Base-by-base conservation (phyloP, 1,139 yeast species). In the Candida smagusa region DNA sequence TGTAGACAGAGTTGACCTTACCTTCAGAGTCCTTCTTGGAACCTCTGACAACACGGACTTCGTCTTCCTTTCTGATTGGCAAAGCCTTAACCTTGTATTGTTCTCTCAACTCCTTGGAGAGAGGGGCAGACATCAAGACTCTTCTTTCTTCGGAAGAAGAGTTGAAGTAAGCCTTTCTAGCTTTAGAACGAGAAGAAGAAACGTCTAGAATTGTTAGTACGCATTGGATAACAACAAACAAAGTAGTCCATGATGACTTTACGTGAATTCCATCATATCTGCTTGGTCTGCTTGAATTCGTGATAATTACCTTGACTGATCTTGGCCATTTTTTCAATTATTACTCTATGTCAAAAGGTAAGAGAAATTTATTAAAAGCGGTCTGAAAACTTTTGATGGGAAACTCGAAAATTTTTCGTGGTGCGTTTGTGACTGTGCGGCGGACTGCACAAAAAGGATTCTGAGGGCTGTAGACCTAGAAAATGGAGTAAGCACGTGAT, bases 11-110 rank as follows among this genome's bases (percentile, higher is more conserved):
- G 61, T 92, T 78, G 70, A 94, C 83, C 79, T 89, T 88, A 76
- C 98, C 99, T 80, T 92, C 98, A 65, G 92, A 90, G 72, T 97
- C 98, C 83, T 92, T 94, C 86, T 87, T 86, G 65, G 98, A 86
- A 68, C 99, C 99, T 79, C 99, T 92, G 72, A 84, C 90, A 67
- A 94, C 92, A 60, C 78, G 71, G 61, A 94, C 96, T 74, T 86
- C 92, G 72, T 94, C 99, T 60, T 90, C 95, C 78, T 87, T 86
- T 84, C 97, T 94, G 81, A 94, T 84, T 74, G 99, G 99, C 59
- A 94, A 78, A 58, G 97, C 78, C 72, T 82, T 88, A 77, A 92
- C 79, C 74, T 89, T 89, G 88, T 89, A 92, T 80, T 94, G 85
- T 72, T 84, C 94, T 75, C 95, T 87, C 77, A 94, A 87, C 79